Conservation (phyloP, 768 basidiomycete species). For the Hygrophorus pudorinus region DNA sequence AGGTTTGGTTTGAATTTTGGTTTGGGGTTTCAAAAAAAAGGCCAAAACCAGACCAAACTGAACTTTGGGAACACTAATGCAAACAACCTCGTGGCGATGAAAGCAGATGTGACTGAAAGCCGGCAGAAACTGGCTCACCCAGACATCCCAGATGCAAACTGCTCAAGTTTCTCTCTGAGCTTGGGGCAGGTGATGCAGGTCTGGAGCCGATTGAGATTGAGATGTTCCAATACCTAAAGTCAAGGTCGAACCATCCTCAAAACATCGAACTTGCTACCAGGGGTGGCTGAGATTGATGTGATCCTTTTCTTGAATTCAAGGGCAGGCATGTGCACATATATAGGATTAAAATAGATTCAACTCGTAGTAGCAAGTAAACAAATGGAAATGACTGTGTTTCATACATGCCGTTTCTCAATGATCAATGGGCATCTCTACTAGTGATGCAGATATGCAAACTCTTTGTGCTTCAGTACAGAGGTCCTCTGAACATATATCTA, state of each 20-base stretch:
- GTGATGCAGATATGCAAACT: too few relatives aligned
- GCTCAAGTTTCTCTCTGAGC: background rate
- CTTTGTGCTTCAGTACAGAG: too few relatives aligned
- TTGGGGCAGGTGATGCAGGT: background rate
- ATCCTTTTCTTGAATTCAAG: background rate
- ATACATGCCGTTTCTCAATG: too few relatives aligned
- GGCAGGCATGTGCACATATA: background rate
- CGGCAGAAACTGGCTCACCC: background rate
- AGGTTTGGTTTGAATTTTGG: too few relatives aligned
- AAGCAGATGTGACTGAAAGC: background rate
- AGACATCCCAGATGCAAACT: background rate
- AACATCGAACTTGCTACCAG: background rate
- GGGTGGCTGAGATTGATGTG: background rate
- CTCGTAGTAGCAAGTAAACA: too few relatives aligned
- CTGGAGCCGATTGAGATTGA: background rate
- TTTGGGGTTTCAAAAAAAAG: too few relatives aligned
- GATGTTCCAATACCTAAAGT: background rate
- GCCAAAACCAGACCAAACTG: too few relatives aligned
- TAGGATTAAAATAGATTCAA: too few relatives aligned
- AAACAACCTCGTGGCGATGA: background rate
- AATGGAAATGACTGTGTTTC: too few relatives aligned
- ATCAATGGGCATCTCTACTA: too few relatives aligned
- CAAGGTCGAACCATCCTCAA: background rate
- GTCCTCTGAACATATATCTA: too few relatives aligned
- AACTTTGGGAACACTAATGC: too few relatives aligned